Conservation (phyloP, 2,329 filamentous ascomycete genomes). For the Colletotrichum liriopes region DNA sequence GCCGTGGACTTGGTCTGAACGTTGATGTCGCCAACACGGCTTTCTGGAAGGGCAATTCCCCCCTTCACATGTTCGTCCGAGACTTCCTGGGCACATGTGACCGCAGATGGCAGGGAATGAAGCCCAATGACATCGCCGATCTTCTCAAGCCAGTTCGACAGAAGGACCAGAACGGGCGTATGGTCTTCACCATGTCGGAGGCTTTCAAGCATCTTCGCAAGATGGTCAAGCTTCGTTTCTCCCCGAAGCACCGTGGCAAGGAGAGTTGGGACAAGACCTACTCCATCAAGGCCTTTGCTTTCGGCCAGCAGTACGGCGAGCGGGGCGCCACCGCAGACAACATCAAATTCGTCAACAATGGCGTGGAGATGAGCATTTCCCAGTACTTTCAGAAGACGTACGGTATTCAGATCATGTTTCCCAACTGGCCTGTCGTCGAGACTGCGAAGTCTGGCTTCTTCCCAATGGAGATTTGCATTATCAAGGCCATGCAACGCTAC, state of each 20-base stretch:
- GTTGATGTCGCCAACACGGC: constrained; percentile 93
- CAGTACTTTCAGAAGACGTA: constrained; percentile 73
- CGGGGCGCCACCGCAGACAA: constrained; percentile 66
- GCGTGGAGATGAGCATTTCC: constrained; percentile 59
- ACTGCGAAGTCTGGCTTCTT: constrained; percentile 70
- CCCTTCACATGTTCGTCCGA: constrained; percentile 47
- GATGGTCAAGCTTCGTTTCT: constrained; percentile 70
- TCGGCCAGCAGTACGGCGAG: constrained; percentile 58
- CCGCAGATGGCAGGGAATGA: constrained; percentile 50
- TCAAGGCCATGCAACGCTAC: constrained; percentile 72
- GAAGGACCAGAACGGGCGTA: constrained; percentile 42
- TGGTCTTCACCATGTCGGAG: constrained; percentile 59
- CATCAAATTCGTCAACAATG: constrained; percentile 66
- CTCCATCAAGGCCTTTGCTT: constrained; percentile 67
- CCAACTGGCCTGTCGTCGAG: constrained; percentile 70
- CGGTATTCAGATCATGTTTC: constrained; percentile 62
- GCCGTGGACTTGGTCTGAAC: constrained; percentile 82
- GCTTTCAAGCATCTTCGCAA: constrained; percentile 70
- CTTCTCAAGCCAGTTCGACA: constrained; percentile 55
- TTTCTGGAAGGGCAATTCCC: constrained; percentile 77
- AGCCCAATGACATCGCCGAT: constrained; percentile 48
- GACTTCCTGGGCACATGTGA: constrained; percentile 51
- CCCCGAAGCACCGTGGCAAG: constrained; percentile 68
- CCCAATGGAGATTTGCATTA: constrained; percentile 73
- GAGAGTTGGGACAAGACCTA: constrained; percentile 64